Base-by-base conservation (phyloP, 2,329 filamentous ascomycete genomes). In the Alternaria solani region DNA sequence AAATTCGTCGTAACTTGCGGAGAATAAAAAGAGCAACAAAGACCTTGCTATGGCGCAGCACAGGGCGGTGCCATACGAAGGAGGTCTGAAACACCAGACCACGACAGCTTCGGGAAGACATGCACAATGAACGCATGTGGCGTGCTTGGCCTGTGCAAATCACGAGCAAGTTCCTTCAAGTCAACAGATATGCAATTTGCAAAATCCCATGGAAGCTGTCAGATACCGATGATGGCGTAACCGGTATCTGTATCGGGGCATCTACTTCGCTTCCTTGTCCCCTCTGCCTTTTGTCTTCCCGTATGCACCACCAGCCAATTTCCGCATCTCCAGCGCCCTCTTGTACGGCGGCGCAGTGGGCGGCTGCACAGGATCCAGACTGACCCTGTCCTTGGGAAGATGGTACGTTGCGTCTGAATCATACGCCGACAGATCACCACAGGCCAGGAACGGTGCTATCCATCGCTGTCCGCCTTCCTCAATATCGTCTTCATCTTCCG, bases 381-480 rank as follows among this genome's bases (percentile, higher is more conserved):
- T 94, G 53, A 96, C 87, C 74, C 96, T 88, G 66, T 93, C 91
- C 61, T 94, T 91, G 0, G 95, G 94, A 18, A 99, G 83, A 67
- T 91, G 87, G 79, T 98, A 97, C 5, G 94, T 95, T 4, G 95
- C 94, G 83, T 99, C 95, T 0, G 94, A 93, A 81, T 99, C 95
- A 81, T 94, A 99, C 11, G 92, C 89, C 25, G 93, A 96, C 54
- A 99, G 84, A 79, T 99, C 95, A 46, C 95, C 95, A 77, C 95
- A 99, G n/a, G 95, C 94, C 71, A 99, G 87, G 76, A 99, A 99
- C 0, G 94, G 93, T 4, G 94, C 93, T 69, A 98, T 94, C 93
- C 94, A 98, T 51, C 90, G 83, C 30, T 83, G 78, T 61, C 88
- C 84, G 51, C 78, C 73, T 12, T 78, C 75, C 49, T 78, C 74